These are phyloP conservation scores for Lepiota venenata DNA, from an alignment of 768 basidiomycete genomes.

Conservation along the genomic window DNA sequence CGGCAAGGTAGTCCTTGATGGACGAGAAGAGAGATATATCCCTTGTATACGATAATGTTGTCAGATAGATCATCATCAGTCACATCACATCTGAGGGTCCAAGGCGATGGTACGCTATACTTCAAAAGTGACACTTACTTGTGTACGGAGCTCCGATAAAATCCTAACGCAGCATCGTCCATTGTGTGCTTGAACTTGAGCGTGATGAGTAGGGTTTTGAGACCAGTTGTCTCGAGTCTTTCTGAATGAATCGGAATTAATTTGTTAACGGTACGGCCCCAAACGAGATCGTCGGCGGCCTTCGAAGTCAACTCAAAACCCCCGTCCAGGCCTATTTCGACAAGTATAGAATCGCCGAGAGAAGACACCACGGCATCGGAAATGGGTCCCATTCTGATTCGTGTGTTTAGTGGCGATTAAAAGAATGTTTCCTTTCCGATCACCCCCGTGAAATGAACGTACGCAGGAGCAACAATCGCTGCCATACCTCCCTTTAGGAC, in stretches of 20 bases:
- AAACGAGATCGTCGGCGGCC: constrained; percentile 49
- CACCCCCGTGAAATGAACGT: constrained; percentile 14
- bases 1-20: constrained; percentile 59
- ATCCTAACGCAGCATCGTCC: constrained; percentile 57
- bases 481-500: constrained; percentile 36
- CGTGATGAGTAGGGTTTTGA: constrained; percentile 57
- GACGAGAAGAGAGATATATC: constrained; percentile 56
- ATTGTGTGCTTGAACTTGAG: constrained; percentile 56
- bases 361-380: constrained; percentile 47
- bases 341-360: constrained; percentile 55
- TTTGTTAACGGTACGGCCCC: constrained; percentile 44
- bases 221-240: constrained; percentile 51
- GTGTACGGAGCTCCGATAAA: constrained; percentile 59
- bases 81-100: neutral
- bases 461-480: constrained; percentile 39
- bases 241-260: constrained; percentile 50
- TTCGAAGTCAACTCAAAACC: constrained; percentile 50
- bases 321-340: constrained; percentile 51
- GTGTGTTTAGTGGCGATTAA: neutral
- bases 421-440: constrained; percentile 1
- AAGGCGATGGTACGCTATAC: neutral
- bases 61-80: constrained; percentile 3
- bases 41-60: constrained; percentile 21
- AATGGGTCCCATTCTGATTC: constrained; percentile 47
- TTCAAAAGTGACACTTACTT: constrained; percentile 29